Percentiles rank a stretch among this genome's conserved stretches.
phyloP scores from a whole-genome alignment of 108 stramenopile species.

The Nitzschia sp. region DNA sequence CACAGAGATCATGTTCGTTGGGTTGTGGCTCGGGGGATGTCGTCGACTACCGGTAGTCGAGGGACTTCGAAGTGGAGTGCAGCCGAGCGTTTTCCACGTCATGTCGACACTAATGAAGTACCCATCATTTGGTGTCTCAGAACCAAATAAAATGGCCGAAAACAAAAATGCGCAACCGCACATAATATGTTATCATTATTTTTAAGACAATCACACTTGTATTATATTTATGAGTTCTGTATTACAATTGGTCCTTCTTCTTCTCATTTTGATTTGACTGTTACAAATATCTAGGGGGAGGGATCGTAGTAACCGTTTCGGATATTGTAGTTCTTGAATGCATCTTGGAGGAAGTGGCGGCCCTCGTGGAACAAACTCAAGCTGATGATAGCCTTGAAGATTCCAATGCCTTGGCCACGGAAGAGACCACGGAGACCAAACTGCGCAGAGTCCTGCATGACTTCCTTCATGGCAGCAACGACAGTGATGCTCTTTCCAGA shows the following conservation, averaged over 20 bases:
- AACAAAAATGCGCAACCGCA: no score
- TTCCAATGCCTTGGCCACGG: slow-evolving; percentile 91
- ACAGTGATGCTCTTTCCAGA: slow-evolving; percentile 83
- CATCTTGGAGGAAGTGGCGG: slow-evolving; percentile 82
- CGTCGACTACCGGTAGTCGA: no score
- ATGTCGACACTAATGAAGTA: no score
- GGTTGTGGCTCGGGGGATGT: background rate
- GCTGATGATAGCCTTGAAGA: slow-evolving; percentile 84
- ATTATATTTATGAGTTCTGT: no score
- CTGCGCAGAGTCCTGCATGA: slow-evolving; percentile 67
- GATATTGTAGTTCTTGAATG: slow-evolving; percentile 82
- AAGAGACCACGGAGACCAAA: slow-evolving; percentile 89
- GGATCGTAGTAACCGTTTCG: slow-evolving; percentile 61
- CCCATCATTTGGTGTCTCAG: no score
- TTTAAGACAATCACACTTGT: no score
- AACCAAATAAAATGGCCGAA: no score
- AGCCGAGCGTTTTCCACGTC: no score
- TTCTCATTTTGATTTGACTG: no score
- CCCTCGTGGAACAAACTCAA: slow-evolving; percentile 91
- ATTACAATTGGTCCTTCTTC: no score
- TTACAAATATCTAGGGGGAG: background rate
- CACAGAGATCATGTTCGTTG: background rate
- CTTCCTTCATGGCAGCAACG: slow-evolving; percentile 77
- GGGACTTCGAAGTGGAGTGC: no score
- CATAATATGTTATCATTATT: no score